Evolutionary conservation across 495 filamentous ascomycete genomes (phyloP), one percentile per base, ranked within the genome.

Genomic region (Trichoderma orchidacearum): DNA sequence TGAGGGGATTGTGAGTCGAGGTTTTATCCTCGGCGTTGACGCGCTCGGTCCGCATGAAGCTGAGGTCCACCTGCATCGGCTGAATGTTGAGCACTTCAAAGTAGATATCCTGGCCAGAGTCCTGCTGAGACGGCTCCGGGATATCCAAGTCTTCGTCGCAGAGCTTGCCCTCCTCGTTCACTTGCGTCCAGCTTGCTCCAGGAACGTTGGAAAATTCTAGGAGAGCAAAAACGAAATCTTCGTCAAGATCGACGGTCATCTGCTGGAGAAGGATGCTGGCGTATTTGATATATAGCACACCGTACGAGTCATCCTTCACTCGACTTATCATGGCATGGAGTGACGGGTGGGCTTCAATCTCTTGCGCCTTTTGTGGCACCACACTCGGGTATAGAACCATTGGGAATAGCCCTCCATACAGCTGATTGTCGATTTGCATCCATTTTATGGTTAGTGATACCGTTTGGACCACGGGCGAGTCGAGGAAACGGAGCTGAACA

Each of bases 401-500:
- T 0, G 93, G 93, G 77, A 98, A 98, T 60, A 98, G 90, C 13
- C 93, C 93, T 38, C 93, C 93, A 65, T 97, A 98, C 25, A 98
- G 84, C 65, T 98, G 93, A 64, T 98, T 98, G 72, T 98, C 93
- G 64, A 98, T 91, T 68, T 98, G 93, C 51, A 98, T 90, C 93
- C 93, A 98, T 68, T 96, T 97, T 68, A 96, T 86, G 0, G 87
- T 86, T 9, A 89, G 77, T 51, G 86, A 89, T 57, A 96, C 69
- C 5, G 89, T 96, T 70, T 97, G 93, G 66, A 93, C 95, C 12
- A 96, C 72, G 28, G 79, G 75, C n/a, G 94, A 96, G 66, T 97
- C 93, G 56, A 81, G 86, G 65, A 88, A 94, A 60, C 91, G 91
- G 61, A 97, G 74, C 63, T 93, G 84, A 53, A 98, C 86, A 58